These are phyloP conservation scores for Picea engelmannii DNA, from an alignment of 83 land plant genomes.

Conservation along the genomic window DNA sequence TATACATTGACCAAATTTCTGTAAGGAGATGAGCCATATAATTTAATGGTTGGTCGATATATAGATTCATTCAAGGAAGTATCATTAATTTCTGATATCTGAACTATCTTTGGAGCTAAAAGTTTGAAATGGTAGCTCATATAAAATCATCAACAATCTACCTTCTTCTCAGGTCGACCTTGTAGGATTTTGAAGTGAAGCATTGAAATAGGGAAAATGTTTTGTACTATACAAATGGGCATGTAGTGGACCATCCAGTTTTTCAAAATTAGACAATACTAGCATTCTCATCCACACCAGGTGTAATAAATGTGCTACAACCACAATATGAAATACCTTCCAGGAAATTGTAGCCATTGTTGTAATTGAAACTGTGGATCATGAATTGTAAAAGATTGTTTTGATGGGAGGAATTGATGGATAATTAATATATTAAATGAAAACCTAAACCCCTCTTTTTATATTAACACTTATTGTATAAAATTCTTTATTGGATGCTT, in stretches of 20 bases:
- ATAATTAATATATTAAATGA: too few species aligned
- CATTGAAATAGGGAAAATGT: conserved; percentile 47
- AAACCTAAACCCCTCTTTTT: too few species aligned
- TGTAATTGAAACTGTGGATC: too few species aligned
- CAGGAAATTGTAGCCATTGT: too few species aligned
- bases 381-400: too few species aligned
- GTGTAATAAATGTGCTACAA: too few species aligned
- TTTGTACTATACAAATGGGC: conserved; percentile 73
- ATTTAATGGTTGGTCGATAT: conserved; percentile 72
- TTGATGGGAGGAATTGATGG: too few species aligned
- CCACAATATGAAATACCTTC: too few species aligned
- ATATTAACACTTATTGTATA: too few species aligned
- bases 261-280: conserved; percentile 88
- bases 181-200: conserved; percentile 48
- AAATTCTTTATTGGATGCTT: too few species aligned
- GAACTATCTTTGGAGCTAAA: conserved; percentile 72
- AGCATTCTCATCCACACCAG: conserved; percentile 84
- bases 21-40: conserved; percentile 97
- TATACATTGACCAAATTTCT: conserved; percentile 88
- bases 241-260: conserved; percentile 83
- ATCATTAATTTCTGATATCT: conserved; percentile 77
- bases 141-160: conserved; percentile 58
- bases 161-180: conserved; percentile 83
- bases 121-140: conserved; percentile 78
- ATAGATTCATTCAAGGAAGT: conserved; percentile 75